Conservation (phyloP, 2,329 filamentous ascomycete genomes). For the Alternaria gansuensis region DNA sequence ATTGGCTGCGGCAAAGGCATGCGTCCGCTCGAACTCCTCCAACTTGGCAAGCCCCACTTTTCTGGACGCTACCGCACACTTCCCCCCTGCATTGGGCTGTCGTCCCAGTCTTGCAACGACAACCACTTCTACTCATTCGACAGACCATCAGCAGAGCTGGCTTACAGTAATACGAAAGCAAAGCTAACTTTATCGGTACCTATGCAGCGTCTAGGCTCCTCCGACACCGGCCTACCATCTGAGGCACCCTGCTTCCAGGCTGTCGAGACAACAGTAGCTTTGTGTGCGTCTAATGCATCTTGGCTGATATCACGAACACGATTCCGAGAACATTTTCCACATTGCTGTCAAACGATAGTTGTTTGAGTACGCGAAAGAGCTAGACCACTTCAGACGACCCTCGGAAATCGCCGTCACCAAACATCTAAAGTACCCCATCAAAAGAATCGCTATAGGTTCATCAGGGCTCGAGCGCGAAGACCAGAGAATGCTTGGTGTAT, state of each 20-base stretch:
- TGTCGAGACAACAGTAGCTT: too few species aligned
- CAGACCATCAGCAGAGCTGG: not conserved
- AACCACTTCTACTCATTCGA: not conserved
- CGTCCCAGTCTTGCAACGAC: not conserved
- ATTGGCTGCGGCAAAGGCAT: not conserved
- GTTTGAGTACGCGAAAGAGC: not conserved
- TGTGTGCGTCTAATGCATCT: not conserved
- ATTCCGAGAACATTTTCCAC: not conserved
- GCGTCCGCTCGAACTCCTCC: not conserved
- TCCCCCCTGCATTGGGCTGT: not conserved
- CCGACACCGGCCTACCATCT: not conserved
- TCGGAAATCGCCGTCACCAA: not conserved
- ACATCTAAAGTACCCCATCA: not conserved
- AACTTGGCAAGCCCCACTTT: not conserved
- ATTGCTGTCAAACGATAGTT: not conserved
- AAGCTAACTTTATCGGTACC: not conserved
- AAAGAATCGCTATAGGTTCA: not conserved
- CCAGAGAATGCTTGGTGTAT: not conserved
- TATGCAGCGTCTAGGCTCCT: not conserved
- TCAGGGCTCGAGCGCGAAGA: not conserved
- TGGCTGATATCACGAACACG: not conserved
- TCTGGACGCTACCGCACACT: not conserved
- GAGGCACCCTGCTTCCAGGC: not conserved
- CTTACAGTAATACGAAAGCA: not conserved
- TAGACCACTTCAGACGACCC: not conserved